A percentile compares a stretch with the other conserved stretches of the same genome.
These are phyloP conservation scores for Colletotrichum plurivorum DNA, from an alignment of 2,329 filamentous ascomycete species.

Conservation along the genomic window DNA sequence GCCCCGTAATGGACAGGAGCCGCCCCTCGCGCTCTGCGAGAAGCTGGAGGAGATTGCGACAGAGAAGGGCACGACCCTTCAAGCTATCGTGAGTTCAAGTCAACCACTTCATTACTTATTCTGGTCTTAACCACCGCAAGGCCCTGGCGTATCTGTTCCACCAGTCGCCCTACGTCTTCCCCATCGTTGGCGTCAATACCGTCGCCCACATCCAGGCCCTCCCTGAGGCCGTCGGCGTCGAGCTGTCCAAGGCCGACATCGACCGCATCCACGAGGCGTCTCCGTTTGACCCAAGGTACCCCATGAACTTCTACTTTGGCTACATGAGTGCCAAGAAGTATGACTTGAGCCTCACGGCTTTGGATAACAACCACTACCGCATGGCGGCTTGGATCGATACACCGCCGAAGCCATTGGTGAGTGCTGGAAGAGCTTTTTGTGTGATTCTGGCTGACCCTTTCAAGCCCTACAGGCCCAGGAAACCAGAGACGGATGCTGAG, in stretches of 20 bases:
- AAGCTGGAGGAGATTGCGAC: slow-evolving; percentile 34
- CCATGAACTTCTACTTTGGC: slow-evolving; percentile 44
- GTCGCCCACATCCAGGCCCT: slow-evolving; percentile 74
- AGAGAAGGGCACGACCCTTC: slow-evolving; percentile 25
- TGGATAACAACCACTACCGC: slow-evolving; percentile 11
- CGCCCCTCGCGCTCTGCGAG: slow-evolving; percentile 6
- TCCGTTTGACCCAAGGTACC: slow-evolving; percentile 70
- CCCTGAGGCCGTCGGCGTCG: slow-evolving; percentile 68
- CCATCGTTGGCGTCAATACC: slow-evolving; percentile 72
- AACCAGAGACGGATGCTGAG: not conserved
- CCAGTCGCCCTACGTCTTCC: slow-evolving; percentile 73
- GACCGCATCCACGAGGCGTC: slow-evolving; percentile 67
- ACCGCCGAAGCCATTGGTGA: slow-evolving; percentile 22
- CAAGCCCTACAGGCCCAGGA: slow-evolving; percentile 11
- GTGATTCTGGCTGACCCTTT: not conserved
- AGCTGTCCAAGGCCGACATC: slow-evolving; percentile 68
- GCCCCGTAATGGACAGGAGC: not conserved
- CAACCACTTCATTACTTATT: too few species aligned
- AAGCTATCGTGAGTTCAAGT: slow-evolving; percentile 8
- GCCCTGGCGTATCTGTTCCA: slow-evolving; percentile 74
- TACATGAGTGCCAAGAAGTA: slow-evolving; percentile 15
- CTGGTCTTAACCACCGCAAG: too few species aligned
- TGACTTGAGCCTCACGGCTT: slow-evolving; percentile 15
- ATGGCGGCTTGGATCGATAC: slow-evolving; percentile 23
- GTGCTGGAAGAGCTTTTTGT: not conserved